Evolutionary conservation across 2,329 filamentous ascomycete species (phyloP), one percentile per base, ranked within the genome.

Genomic region (Ophiosphaerella korrae): DNA sequence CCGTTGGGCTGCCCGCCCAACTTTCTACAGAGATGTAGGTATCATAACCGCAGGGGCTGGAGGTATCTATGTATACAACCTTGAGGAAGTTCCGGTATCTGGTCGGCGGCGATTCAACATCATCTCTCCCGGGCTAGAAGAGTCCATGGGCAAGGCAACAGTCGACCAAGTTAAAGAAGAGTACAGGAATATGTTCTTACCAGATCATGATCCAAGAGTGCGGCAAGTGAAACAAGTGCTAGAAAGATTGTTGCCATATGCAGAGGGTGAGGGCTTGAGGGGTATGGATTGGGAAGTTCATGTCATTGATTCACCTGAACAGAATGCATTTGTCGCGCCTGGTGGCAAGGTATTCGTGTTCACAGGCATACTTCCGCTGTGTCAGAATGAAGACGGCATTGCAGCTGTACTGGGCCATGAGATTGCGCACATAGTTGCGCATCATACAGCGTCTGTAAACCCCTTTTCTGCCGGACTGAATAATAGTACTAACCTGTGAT

Each of bases 331-430:
- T 65, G 88, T 93, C 1, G 80, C 91, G 5, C 89, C 89, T 0
- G 88, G 80, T 4, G 88, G 89, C 21, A 91, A 92, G 63, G 88
- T 93, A 0, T 92, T 92, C 67, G 88, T 93, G 2, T 88, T 85
- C 66, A 87, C 84, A 56, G 89, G 89, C 33, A 85, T 93, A 29
- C 72, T 92, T 46, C 80, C 81, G n/a, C 75, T 90, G 18, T 88
- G 87, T 52, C 68, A 79, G 45, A 85, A 78, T 62, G 88, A 91
- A 49, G 83, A 88, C 66, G 86, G 85, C 3, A 77, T 93, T 23
- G 89, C 89, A 4, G 84, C 89, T 1, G 88, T 93, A 2, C 77
- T 93, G 12, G 88, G 88, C 12, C 89, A 92, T 72, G 89, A 92
- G 75, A 89, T 92, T 53, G 88, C 88, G 14, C 89, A 93, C 68